These are phyloP conservation scores for Rosellinia necatrix DNA, from an alignment of 2,329 filamentous ascomycete genomes.

Conservation along the genomic window DNA sequence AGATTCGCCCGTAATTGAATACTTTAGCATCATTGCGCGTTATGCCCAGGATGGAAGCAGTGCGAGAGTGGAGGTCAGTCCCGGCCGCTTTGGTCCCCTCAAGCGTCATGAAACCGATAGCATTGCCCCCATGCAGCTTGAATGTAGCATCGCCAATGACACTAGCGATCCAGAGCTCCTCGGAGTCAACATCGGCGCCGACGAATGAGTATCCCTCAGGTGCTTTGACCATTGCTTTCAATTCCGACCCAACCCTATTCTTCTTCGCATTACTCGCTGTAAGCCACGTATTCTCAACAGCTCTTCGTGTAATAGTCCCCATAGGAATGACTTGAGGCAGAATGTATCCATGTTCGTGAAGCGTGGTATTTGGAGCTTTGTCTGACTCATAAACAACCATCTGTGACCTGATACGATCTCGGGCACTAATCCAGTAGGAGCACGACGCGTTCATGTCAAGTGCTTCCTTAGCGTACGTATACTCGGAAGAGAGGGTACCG, in stretches of 20 bases:
- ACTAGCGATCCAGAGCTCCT: constrained; percentile 98
- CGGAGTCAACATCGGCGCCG: constrained; percentile 94
- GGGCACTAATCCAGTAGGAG: constrained; percentile 97
- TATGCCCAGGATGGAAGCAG: constrained; percentile 88
- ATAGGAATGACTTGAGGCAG: constrained; percentile 96
- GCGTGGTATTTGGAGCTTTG: constrained; percentile 31
- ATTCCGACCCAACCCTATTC: constrained; percentile 92
- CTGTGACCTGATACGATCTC: constrained; percentile 91
- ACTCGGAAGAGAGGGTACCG: constrained; percentile 85
- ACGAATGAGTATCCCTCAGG: constrained; percentile 92
- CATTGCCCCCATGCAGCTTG: constrained; percentile 92
- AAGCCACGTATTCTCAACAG: constrained; percentile 97
- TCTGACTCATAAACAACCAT: constrained; percentile 88
- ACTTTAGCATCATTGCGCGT: constrained; percentile 95
- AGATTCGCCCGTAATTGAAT: constrained; percentile 98
- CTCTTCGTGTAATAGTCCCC: constrained; percentile 93
- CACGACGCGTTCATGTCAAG: constrained; percentile 98
- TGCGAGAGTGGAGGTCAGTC: constrained; percentile 93
- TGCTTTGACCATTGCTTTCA: constrained; percentile 95
- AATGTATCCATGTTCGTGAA: constrained; percentile 71
- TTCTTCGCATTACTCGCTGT: constrained; percentile 96
- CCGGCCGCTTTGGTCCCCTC: constrained; percentile 94
- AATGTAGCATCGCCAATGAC: constrained; percentile 94
- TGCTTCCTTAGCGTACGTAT: constrained; percentile 87
- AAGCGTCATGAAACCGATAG: constrained; percentile 98